A percentile compares a stretch with the other conserved stretches of the same genome.
Conservation (phyloP, 176 grass and related monocot genomes). For the Saccharum officinarum region DNA sequence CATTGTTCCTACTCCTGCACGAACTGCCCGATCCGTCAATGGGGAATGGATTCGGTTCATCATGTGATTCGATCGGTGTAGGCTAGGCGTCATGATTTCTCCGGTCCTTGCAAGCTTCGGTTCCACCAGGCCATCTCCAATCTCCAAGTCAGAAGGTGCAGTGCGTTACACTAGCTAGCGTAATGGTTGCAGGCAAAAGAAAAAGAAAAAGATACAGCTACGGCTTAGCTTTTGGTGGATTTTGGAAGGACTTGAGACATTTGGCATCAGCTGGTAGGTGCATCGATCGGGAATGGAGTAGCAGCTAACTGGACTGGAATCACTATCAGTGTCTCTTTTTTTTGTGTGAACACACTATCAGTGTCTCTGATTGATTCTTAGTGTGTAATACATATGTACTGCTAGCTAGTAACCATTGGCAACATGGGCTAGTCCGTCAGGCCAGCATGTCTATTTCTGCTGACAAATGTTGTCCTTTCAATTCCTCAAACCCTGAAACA, state of each 20-base stretch:
- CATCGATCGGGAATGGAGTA: not conserved
- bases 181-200: not conserved
- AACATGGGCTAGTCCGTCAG: not conserved
- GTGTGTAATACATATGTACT: not conserved
- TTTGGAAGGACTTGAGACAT: not conserved
- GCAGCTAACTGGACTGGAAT: not conserved
- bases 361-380: not conserved
- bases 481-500: not conserved
- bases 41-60: not conserved
- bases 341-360: not conserved
- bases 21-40: not conserved
- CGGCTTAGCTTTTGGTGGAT: slow-evolving; percentile 8
- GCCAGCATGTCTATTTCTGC: not conserved
- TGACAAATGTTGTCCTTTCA: not conserved
- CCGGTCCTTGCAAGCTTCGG: not conserved
- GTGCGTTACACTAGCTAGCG: not conserved
- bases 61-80: not conserved
- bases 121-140: not conserved
- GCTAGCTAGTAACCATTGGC: not conserved
- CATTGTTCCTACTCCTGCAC: not conserved
- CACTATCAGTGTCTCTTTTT: not conserved
- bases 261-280: not conserved
- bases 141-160: not conserved
- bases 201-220: not conserved
- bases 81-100: slow-evolving; percentile 12